Base-by-base conservation (phyloP, 2,329 filamentous ascomycete species). In the Knoxdaviesia capensis region DNA sequence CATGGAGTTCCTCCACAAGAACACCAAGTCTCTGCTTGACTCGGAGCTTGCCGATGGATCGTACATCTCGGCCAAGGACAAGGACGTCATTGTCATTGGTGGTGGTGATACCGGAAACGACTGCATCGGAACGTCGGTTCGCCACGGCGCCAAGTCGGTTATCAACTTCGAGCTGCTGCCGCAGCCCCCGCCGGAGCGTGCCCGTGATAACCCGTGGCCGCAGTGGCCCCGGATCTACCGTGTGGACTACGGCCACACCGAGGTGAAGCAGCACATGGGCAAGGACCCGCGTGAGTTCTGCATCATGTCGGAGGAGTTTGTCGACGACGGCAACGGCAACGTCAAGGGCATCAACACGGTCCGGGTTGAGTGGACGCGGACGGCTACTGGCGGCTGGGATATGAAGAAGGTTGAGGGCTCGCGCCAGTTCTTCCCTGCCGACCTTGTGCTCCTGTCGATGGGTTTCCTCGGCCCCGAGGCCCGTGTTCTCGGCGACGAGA, bases 151-250 rank as follows among this genome's bases (percentile, higher is more conserved):
- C 56, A 94, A 92, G 64, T 93, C 84, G 1, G 84, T 96, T 48
- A 82, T 82, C 63, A 94, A 96, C 73, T 94, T 96, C 52, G 88
- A 96, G 66, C 69, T 96, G 44, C 71, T 96, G 48, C 88, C 88
- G 31, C 86, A 94, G 62, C 88, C 88, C 51, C 85, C 87, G 6
- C 74, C 82, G 46, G 80, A 93, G 69, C 85, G 88, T 63, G 86
- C 83, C 48, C 74, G 76, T 48, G 88, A 94, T 62, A 96, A 96
- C 69, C 88, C 88, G 47, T 96, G 88, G 88, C 88, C 88, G 7
- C 88, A 94, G 63, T 96, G 88, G 87, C 88, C 88, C 44, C 83
- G 87, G 54, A 87, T 94, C 58, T 94, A 94, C 71, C 86, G 88
- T 52, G 83, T 94, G n/a, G 88, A 96, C 63, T 96, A 96, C 55